A percentile compares a stretch with the other conserved stretches of the same genome.
Evolutionary conservation across 1,284 basidiomycete species (phyloP).

Genomic region (Austropuccinia psidii): DNA sequence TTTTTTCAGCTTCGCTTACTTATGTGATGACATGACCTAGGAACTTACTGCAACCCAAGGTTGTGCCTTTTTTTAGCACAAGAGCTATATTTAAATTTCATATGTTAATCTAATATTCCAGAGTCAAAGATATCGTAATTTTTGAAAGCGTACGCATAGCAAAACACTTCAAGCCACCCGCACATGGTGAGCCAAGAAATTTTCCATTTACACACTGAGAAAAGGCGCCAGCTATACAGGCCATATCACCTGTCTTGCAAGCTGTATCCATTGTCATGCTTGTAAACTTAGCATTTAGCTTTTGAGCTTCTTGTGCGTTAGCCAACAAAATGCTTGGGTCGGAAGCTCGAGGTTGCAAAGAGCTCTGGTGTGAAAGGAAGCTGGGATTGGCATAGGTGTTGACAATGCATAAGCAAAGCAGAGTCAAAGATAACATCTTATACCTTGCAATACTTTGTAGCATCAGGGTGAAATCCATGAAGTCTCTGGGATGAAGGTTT

Average conservation of each 20-base stretch:
- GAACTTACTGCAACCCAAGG: slow-evolving; percentile 20
- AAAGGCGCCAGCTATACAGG: slow-evolving; percentile 30
- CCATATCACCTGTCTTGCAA: slow-evolving; percentile 24
- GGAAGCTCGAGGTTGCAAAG: too few relatives aligned
- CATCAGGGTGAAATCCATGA: too few relatives aligned
- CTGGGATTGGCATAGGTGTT: too few relatives aligned
- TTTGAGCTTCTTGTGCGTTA: slow-evolving; percentile 29
- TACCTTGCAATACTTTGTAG: too few relatives aligned
- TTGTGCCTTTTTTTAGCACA: slow-evolving; percentile 20
- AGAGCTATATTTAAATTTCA: background rate
- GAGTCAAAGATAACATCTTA: too few relatives aligned
- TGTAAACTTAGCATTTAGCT: slow-evolving; percentile 30
- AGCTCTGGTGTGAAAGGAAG: too few relatives aligned
- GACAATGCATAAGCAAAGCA: too few relatives aligned
- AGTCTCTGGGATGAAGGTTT: too few relatives aligned
- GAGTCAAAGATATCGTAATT: background rate
- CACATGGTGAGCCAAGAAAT: slow-evolving; percentile 20
- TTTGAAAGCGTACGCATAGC: slow-evolving; percentile 21
- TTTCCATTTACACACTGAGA: slow-evolving; percentile 31
- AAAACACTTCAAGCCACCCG: slow-evolving; percentile 12
- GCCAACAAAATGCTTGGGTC: slow-evolving; percentile 16
- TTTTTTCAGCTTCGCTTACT: background rate
- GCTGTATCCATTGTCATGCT: slow-evolving; percentile 13
- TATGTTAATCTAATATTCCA: background rate
- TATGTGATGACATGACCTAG: background rate